Evolutionary conservation across 169 alveolate species (phyloP), one percentile per base, ranked within the genome.

Genomic region (Ichthyophthirius multifiliis): DNA sequence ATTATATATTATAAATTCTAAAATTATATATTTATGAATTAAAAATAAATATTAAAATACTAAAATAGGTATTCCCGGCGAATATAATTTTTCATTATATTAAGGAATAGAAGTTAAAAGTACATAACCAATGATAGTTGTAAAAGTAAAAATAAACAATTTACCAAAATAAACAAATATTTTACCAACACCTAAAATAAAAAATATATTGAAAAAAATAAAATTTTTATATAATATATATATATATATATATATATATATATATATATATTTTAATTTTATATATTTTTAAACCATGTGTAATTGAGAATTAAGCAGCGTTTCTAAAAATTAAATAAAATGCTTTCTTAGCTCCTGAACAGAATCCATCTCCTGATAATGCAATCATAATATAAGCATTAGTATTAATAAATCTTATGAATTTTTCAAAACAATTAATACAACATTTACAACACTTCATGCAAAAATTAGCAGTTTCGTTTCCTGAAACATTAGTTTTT

Each of bases 371-470:
- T 7, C 86, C 86, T 13, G 62, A 3, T 9, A 81, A 35, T 30
- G 82, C 86, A 12, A 81, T 63, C 82, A 81, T 71, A 23, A 81
- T 81, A 16, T 67, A 81, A 6, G 86, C 86, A 46, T 81, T 71
- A 15, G 71, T 39, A 6, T 43, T 81, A 13, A 81, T 15, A 55
- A 37, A 81, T 71, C 86, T 67, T 3, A 81, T 30, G 12, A 81
- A 81, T 67, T 48, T 48, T 47, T 81, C 86, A 41, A 81, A 81
- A 34, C 81, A 81, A 37, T 15, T 67, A 5, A 67, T 13, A n/a
- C 77, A 67, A 30, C 77, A 67, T 39, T 15, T 35, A 16, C 62
- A 35, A 9, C 77, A 67, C 27, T 67, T 67, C 4, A 67, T 41
- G 7, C 48, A 39, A 15, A 47, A 67, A 18, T 35, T 41, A 34